Conservation (phyloP, 2,329 filamentous ascomycete species). For the Rhexocercosporidium sp. region DNA sequence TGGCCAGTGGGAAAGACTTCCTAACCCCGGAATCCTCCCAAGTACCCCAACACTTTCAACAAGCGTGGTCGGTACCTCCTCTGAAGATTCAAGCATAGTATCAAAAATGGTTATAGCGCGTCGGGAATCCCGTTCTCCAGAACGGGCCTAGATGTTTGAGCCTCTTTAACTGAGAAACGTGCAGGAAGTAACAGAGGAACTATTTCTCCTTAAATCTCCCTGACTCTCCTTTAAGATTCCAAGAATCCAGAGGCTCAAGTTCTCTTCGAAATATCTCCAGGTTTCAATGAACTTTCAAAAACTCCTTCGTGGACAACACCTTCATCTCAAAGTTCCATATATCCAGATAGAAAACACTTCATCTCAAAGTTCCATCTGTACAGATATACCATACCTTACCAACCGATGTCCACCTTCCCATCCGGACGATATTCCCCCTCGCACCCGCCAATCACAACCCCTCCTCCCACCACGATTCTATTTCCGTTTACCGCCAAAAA, state of each 20-base stretch:
- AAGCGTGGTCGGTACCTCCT: not conserved
- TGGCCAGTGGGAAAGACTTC: not conserved
- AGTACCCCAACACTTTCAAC: slow-evolving; percentile 2
- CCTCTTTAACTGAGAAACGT: not conserved
- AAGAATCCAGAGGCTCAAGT: not conserved
- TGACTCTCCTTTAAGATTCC: not conserved
- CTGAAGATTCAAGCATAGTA: not conserved
- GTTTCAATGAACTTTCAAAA: not conserved
- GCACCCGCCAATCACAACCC: slow-evolving; percentile 8
- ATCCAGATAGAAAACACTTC: too few species aligned
- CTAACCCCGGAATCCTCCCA: not conserved
- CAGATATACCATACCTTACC: not conserved
- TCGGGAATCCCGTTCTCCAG: not conserved
- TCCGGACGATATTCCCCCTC: not conserved
- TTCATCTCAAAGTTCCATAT: not conserved
- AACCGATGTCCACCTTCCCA: not conserved
- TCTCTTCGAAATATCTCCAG: not conserved
- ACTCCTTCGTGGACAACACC: not conserved
- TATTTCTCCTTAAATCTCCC: too few species aligned
- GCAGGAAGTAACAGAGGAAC: too few species aligned
- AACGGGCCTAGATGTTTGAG: not conserved
- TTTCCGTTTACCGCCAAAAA: slow-evolving; percentile 24
- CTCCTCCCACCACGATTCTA: slow-evolving; percentile 20
- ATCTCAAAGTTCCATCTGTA: not conserved
- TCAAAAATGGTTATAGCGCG: not conserved